These are phyloP conservation scores for Stylonectria norvegica DNA, from an alignment of 2,329 filamentous ascomycete genomes.

Conservation along the genomic window DNA sequence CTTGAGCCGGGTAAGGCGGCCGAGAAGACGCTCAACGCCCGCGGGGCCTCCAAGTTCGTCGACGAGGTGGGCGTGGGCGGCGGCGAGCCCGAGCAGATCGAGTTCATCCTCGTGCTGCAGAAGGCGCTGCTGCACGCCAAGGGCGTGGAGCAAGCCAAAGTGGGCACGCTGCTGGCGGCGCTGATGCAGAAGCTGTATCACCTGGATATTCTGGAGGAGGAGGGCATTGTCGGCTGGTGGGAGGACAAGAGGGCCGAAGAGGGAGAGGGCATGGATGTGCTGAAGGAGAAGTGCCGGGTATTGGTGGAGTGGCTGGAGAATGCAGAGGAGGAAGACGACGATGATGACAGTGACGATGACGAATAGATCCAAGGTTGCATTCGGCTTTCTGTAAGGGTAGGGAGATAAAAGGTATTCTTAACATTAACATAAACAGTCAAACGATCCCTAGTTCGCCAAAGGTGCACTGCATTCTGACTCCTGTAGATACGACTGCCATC, in stretches of 20 bases:
- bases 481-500: no score
- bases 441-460: no score
- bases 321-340: conserved; percentile 68
- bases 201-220: conserved; percentile 81
- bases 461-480: no score
- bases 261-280: conserved; percentile 63
- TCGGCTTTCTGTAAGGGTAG: conserved; percentile 4
- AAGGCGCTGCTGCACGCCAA: conserved; percentile 68
- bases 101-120: conserved; percentile 80
- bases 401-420: conserved; percentile 19
- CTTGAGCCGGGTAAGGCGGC: conserved; percentile 64
- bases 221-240: conserved; percentile 89
- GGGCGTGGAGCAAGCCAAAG: conserved; percentile 49
- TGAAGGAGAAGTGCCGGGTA: conserved; percentile 70
- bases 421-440: no score
- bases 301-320: conserved; percentile 84
- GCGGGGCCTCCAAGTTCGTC: conserved; percentile 54
- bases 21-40: conserved; percentile 54
- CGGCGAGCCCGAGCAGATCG: conserved; percentile 75
- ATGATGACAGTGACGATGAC: conserved; percentile 49
- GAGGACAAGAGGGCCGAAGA: conserved; percentile 64
- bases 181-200: conserved; percentile 82
- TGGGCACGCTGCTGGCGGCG: conserved; percentile 67
- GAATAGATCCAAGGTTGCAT: conserved; percentile 18
- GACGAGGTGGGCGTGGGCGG: conserved; percentile 59